Conservation (phyloP, 495 filamentous ascomycete genomes). For the Podospora pseudocomata region DNA sequence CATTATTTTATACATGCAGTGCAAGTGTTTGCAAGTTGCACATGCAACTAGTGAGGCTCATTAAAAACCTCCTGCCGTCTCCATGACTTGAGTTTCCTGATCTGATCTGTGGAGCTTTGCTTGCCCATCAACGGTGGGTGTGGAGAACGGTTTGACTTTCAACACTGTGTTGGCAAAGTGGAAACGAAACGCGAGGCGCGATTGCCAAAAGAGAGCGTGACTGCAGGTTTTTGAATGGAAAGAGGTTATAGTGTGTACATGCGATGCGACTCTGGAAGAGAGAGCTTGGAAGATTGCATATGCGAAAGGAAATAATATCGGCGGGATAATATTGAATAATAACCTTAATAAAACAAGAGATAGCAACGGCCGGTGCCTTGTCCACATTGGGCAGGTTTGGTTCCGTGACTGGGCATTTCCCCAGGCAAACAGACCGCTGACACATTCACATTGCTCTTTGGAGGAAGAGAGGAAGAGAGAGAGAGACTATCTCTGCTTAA, state of each 20-base stretch:
- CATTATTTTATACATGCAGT: too few relatives aligned
- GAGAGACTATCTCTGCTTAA: neutral
- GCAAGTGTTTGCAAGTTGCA: neutral
- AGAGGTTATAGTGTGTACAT: constrained; percentile 8
- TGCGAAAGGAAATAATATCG: neutral
- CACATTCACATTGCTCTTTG: neutral
- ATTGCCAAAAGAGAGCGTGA: neutral
- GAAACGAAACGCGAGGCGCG: neutral
- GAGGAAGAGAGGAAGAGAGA: neutral
- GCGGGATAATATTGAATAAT: neutral
- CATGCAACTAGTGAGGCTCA: neutral
- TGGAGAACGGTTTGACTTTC: neutral
- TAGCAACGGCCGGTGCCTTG: neutral
- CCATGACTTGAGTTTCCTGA: neutral
- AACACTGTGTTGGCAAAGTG: neutral
- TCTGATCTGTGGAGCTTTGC: neutral
- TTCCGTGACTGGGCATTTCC: constrained; percentile 1
- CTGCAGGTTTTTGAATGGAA: neutral
- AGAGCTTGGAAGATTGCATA: neutral
- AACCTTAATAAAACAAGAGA: neutral
- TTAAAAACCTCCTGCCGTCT: neutral
- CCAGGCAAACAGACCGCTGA: neutral
- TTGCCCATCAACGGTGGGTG: neutral
- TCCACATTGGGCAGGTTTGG: constrained; percentile 8
- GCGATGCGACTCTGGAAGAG: constrained; percentile 2